Conservation (phyloP, 441 rosid genomes). For the Jatropha podagrica region DNA sequence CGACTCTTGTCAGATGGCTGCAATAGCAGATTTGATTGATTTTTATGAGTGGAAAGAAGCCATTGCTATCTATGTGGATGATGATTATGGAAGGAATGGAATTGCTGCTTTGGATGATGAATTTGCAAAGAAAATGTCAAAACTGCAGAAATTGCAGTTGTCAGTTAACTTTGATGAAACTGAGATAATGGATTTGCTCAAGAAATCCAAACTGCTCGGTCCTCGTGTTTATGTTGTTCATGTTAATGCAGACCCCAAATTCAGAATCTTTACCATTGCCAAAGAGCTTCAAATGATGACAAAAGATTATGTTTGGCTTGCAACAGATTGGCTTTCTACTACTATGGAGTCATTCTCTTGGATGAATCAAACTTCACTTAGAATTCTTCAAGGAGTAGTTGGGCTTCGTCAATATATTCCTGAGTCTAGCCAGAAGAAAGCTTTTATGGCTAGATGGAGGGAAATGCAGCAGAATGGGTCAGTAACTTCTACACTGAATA, state of each 20-base stretch:
- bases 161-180: slow-evolving; percentile 40
- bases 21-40: slow-evolving; percentile 62
- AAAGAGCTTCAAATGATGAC: slow-evolving; percentile 73
- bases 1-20: slow-evolving; percentile 80
- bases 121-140: slow-evolving; percentile 51
- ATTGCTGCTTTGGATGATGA: slow-evolving; percentile 53
- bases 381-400: slow-evolving; percentile 58
- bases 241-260: slow-evolving; percentile 59
- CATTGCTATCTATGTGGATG: slow-evolving; percentile 65
- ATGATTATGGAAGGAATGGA: slow-evolving; percentile 83
- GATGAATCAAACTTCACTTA: slow-evolving; percentile 31
- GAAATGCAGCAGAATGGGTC: slow-evolving; percentile 44
- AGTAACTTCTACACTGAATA: slow-evolving; percentile 45
- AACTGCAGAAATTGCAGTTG: slow-evolving; percentile 57
- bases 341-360: slow-evolving; percentile 61
- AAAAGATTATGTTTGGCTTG: slow-evolving; percentile 66
- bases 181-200: slow-evolving; percentile 41
- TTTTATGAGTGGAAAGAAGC: slow-evolving; percentile 77
- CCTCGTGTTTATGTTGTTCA: slow-evolving; percentile 83
- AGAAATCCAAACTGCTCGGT: slow-evolving; percentile 47
- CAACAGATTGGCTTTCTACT: slow-evolving; percentile 88
- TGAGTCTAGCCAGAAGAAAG: slow-evolving; percentile 45
- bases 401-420: slow-evolving; percentile 73
- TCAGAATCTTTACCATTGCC: slow-evolving; percentile 59
- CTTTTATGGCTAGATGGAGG: slow-evolving; percentile 50